A percentile compares a stretch with the other conserved stretches of the same genome.
These are phyloP conservation scores for Hygrophila difformis DNA, from an alignment of 257 asterid genomes.

Conservation along the genomic window DNA sequence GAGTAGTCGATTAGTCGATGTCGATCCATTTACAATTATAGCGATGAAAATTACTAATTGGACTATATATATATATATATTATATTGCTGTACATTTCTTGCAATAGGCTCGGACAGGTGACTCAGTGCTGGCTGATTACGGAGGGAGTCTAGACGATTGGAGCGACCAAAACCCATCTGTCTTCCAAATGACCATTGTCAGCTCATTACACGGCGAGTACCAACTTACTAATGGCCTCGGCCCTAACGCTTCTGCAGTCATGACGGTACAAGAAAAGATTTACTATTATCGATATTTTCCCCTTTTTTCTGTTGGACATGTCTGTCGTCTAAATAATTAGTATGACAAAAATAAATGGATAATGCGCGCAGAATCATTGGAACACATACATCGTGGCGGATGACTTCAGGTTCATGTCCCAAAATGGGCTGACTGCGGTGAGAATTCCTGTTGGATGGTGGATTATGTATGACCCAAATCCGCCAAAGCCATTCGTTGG, in stretches of 20 bases:
- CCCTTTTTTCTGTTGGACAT: no score
- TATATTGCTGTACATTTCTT: no score
- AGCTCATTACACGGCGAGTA: conserved; percentile 1
- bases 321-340: no score
- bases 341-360: no score
- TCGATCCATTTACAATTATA: no score
- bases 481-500: conserved; percentile 20
- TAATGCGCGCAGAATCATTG: conserved; percentile 9
- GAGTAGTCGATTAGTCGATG: no score
- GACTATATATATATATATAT: no score
- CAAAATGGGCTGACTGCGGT: conserved; percentile 11
- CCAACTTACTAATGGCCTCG: conserved; percentile 18
- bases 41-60: no score
- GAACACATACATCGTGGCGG: conserved; percentile 9
- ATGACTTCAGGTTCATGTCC: conserved; percentile 10
- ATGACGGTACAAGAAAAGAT: neutral
- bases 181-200: conserved; percentile 5
- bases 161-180: conserved; percentile 14
- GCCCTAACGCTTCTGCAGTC: conserved; percentile 9
- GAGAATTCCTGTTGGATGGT: conserved; percentile 18
- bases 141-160: conserved; percentile 15
- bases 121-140: conserved; percentile 13
- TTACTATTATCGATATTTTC: no score
- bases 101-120: conserved; percentile 18
- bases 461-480: conserved; percentile 9